phyloP scores from a whole-genome alignment of 371 early-diverging fungal species.

The Lichtheimia ramosa region DNA sequence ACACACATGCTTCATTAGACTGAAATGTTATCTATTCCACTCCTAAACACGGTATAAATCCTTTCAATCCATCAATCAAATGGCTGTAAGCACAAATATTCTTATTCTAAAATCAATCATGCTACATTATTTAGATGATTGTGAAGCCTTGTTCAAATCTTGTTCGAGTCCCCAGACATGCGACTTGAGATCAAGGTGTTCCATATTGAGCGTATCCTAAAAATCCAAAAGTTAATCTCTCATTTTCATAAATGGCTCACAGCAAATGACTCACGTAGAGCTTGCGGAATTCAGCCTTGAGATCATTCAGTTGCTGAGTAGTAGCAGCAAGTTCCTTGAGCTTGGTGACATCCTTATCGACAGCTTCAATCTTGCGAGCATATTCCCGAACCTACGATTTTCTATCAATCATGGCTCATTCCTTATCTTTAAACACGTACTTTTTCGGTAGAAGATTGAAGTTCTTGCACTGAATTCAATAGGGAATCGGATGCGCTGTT shows the following conservation, averaged over 20 bases:
- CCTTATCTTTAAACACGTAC: conserved; percentile 30
- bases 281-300: conserved; percentile 67
- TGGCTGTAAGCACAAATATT: too few relatives aligned
- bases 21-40: too few relatives aligned
- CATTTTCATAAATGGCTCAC: neutral
- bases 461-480: conserved; percentile 72
- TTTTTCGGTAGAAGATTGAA: conserved; percentile 75
- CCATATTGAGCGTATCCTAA: conserved; percentile 68
- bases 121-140: neutral
- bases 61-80: too few relatives aligned
- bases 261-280: conserved; percentile 48
- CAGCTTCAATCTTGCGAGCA: conserved; percentile 73
- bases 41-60: too few relatives aligned
- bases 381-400: conserved; percentile 69
- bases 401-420: too few relatives aligned
- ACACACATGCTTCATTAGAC: too few relatives aligned
- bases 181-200: conserved; percentile 75
- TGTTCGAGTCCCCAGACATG: conserved; percentile 69
- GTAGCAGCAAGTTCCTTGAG: conserved; percentile 63
- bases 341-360: conserved; percentile 64
- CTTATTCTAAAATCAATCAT: too few relatives aligned
- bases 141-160: conserved; percentile 19
- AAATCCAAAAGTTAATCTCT: neutral
- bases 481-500: conserved; percentile 70
- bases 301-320: conserved; percentile 64